Evolutionary conservation across 2,329 filamentous ascomycete genomes (phyloP).

Genomic region (Aquanectria penicillioides): DNA sequence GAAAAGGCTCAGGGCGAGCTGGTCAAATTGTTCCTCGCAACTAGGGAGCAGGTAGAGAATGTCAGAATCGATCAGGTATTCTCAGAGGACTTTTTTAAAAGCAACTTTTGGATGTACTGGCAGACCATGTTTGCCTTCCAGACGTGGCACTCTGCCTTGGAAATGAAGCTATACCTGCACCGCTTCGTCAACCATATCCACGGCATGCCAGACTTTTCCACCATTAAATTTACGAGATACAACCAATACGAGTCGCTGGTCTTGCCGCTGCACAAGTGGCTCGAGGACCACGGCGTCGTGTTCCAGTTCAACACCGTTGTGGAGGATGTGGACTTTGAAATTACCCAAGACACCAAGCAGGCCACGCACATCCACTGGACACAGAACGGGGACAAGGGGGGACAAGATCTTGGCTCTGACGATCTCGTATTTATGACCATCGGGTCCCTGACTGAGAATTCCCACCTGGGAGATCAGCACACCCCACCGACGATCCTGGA

Average conservation of each 20-base stretch:
- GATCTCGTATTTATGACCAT: conserved; percentile 25
- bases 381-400: conserved; percentile 9
- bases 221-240: conserved; percentile 26
- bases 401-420: conserved; percentile 11
- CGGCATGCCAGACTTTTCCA: conserved; percentile 28
- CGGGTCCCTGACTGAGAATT: conserved; percentile 26
- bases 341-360: conserved; percentile 11
- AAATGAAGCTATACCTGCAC: conserved; percentile 29
- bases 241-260: conserved; percentile 29
- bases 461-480: conserved; percentile 20
- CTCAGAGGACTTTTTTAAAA: conserved; percentile 19
- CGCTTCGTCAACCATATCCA: conserved; percentile 26
- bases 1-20: conserved; percentile 38
- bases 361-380: conserved; percentile 22
- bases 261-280: conserved; percentile 20
- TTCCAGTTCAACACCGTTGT: conserved; percentile 25
- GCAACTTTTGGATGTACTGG: conserved; percentile 31
- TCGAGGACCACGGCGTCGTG: conserved; percentile 25
- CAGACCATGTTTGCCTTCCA: conserved; percentile 32
- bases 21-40: conserved; percentile 28
- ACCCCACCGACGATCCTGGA: conserved; percentile 10
- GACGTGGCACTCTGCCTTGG: conserved; percentile 26
- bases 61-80: conserved; percentile 24
- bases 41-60: conserved; percentile 20
- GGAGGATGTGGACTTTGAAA: conserved; percentile 22